phyloP scores from a whole-genome alignment of 2,329 filamentous ascomycete genomes.

The Blumeria graminis region DNA sequence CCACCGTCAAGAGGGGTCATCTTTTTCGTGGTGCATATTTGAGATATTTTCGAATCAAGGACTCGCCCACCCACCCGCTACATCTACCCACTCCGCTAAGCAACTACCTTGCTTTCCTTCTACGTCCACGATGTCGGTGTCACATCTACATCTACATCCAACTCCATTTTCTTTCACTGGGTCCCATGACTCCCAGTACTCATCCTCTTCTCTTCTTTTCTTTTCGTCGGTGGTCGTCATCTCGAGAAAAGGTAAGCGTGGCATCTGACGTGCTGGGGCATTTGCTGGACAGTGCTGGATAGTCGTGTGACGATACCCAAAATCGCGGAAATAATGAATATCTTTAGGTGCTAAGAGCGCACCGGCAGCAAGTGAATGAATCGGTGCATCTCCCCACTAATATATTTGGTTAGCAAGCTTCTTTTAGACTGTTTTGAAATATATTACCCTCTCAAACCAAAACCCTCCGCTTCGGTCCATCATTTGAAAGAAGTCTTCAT shows the following conservation, averaged over 20 bases:
- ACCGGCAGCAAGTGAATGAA: slow-evolving; percentile 89
- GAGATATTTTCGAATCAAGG: slow-evolving; percentile 10
- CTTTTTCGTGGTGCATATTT: neutral
- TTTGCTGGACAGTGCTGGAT: slow-evolving; percentile 98
- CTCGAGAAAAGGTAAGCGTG: slow-evolving; percentile 59
- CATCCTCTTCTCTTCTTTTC: slow-evolving; percentile 72
- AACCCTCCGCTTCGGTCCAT: slow-evolving; percentile 97
- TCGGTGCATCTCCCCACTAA: slow-evolving; percentile 94
- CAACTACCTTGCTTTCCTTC: slow-evolving; percentile 95
- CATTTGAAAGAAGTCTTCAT: slow-evolving; percentile 95
- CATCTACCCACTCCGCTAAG: slow-evolving; percentile 86
- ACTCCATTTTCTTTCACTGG: slow-evolving; percentile 83
- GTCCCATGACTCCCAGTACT: slow-evolving; percentile 85
- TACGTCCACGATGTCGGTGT: slow-evolving; percentile 91
- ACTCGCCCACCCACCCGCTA: slow-evolving; percentile 71
- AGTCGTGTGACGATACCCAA: slow-evolving; percentile 93
- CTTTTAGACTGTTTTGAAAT: slow-evolving; percentile 1
- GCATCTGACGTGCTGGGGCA: slow-evolving; percentile 66
- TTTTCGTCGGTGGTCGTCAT: slow-evolving; percentile 59
- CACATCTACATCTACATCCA: slow-evolving; percentile 85
- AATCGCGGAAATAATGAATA: slow-evolving; percentile 97
- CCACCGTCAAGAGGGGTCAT: too few species aligned
- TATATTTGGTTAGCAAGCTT: slow-evolving; percentile 6
- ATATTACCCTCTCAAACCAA: slow-evolving; percentile 86
- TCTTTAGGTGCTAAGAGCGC: slow-evolving; percentile 58